These are phyloP conservation scores for Diplocarpon mali DNA, from an alignment of 2,329 filamentous ascomycete species.

Conservation along the genomic window DNA sequence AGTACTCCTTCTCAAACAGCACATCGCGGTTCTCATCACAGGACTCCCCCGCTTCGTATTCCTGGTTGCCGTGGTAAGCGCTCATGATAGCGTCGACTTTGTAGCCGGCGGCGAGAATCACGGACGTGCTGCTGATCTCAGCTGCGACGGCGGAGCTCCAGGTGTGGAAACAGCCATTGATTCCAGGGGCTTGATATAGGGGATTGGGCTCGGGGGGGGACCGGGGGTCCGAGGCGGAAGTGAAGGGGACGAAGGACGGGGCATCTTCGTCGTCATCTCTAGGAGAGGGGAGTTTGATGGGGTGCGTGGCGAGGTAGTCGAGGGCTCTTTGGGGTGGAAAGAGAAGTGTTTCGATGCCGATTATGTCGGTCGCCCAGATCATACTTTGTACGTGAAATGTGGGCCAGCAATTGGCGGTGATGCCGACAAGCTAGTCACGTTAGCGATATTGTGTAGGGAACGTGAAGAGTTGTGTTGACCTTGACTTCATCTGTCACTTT, in stretches of 20 bases:
- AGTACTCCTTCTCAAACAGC: conserved; percentile 17
- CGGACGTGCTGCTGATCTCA: conserved; percentile 16
- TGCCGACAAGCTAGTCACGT: conserved; percentile 22
- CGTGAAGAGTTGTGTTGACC: conserved; percentile 6
- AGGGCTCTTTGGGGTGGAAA: conserved; percentile 13
- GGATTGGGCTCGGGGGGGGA: not conserved
- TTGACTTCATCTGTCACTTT: conserved; percentile 21
- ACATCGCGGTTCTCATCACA: conserved; percentile 15
- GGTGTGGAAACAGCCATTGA: conserved; percentile 20
- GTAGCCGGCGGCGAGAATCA: conserved; percentile 20
- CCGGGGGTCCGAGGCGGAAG: not conserved
- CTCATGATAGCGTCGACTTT: conserved; percentile 22
- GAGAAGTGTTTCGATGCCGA: conserved; percentile 19
- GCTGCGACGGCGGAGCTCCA: conserved; percentile 16
- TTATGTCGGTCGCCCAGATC: conserved; percentile 24
- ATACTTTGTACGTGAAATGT: conserved; percentile 24
- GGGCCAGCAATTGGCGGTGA: conserved; percentile 22
- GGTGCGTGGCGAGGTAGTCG: conserved; percentile 5
- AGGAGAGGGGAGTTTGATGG: conserved; percentile 6
- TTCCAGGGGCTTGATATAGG: conserved; percentile 11
- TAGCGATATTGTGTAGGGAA: conserved; percentile 2
- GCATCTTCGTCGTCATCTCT: conserved; percentile 1
- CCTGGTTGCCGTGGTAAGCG: conserved; percentile 15
- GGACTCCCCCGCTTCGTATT: conserved; percentile 8
- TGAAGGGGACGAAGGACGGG: not conserved